These are phyloP conservation scores for Scalesia atractyloides DNA, from an alignment of 129 eudicot species.

Conservation along the genomic window DNA sequence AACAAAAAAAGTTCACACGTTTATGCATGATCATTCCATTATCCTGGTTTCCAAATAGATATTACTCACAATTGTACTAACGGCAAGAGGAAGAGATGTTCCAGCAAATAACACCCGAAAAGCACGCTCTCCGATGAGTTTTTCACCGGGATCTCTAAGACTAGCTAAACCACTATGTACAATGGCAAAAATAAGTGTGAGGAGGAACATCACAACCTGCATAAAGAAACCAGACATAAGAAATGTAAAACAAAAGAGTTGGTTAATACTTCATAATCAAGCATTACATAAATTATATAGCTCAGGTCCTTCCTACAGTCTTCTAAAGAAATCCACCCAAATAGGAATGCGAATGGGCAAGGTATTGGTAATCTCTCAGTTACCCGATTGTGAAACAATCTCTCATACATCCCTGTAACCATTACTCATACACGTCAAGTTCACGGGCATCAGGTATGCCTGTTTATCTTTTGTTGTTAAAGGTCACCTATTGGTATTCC, in stretches of 20 bases:
- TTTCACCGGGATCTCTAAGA: slow-evolving; percentile 93
- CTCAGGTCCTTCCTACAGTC: slow-evolving; percentile 18
- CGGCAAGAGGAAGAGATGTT: slow-evolving; percentile 86
- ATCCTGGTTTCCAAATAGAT: background rate
- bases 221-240: slow-evolving; percentile 22
- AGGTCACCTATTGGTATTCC: too few relatives aligned
- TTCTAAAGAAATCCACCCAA: background rate
- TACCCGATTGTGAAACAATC: too few relatives aligned
- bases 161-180: slow-evolving; percentile 98
- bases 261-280: too few relatives aligned
- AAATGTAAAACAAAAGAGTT: background rate
- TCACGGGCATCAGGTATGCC: too few relatives aligned
- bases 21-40: background rate
- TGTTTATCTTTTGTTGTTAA: too few relatives aligned
- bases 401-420: too few relatives aligned
- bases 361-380: too few relatives aligned
- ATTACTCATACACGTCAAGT: too few relatives aligned
- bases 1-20: background rate
- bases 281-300: too few relatives aligned
- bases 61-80: slow-evolving; percentile 86
- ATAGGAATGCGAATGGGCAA: too few relatives aligned
- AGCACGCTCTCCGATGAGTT: slow-evolving; percentile 95
- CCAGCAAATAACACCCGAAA: slow-evolving; percentile 97
- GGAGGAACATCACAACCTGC: slow-evolving; percentile 87
- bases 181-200: slow-evolving; percentile 76